Evolutionary conservation across 148 eudicot species (phyloP).

Genomic region (Spergularia marina): DNA sequence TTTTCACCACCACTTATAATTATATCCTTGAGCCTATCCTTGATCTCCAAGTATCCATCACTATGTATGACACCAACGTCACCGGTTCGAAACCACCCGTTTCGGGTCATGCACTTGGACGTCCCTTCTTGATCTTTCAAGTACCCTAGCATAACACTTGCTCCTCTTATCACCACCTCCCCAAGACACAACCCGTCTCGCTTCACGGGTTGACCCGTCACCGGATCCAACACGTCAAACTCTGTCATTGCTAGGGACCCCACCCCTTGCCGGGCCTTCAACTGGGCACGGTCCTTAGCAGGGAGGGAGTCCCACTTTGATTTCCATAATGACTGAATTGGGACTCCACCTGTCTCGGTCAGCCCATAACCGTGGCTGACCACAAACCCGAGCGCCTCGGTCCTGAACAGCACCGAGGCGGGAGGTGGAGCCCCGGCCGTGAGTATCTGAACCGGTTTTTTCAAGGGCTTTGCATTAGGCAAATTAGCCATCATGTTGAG

Average conservation of each 20-base stretch:
- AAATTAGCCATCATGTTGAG: constrained; percentile 26
- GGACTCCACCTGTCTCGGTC: constrained; percentile 28
- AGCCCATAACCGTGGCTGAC: constrained; percentile 41
- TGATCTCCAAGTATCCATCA: constrained; percentile 67
- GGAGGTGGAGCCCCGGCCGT: constrained; percentile 48
- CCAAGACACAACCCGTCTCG: constrained; percentile 55
- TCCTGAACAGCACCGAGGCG: constrained; percentile 27
- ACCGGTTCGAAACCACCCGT: constrained; percentile 71
- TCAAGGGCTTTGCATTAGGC: constrained; percentile 4
- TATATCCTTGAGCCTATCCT: constrained; percentile 58
- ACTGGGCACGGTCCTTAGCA: constrained; percentile 30
- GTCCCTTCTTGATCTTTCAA: constrained; percentile 50
- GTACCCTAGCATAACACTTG: constrained; percentile 57
- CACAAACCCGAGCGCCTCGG: constrained; percentile 40
- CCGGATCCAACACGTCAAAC: constrained; percentile 47
- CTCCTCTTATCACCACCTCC: constrained; percentile 54
- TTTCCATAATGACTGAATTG: constrained; percentile 40
- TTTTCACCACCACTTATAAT: constrained; percentile 49
- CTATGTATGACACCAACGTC: constrained; percentile 64
- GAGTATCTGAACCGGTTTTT: constrained; percentile 21
- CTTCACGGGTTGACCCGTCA: constrained; percentile 38
- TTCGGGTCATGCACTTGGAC: constrained; percentile 28
- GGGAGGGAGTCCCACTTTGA: constrained; percentile 36
- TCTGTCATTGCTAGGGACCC: constrained; percentile 38
- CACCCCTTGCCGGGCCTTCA: constrained; percentile 60